Conservation (phyloP, 768 basidiomycete species). For the Exsudoporus frostii region DNA sequence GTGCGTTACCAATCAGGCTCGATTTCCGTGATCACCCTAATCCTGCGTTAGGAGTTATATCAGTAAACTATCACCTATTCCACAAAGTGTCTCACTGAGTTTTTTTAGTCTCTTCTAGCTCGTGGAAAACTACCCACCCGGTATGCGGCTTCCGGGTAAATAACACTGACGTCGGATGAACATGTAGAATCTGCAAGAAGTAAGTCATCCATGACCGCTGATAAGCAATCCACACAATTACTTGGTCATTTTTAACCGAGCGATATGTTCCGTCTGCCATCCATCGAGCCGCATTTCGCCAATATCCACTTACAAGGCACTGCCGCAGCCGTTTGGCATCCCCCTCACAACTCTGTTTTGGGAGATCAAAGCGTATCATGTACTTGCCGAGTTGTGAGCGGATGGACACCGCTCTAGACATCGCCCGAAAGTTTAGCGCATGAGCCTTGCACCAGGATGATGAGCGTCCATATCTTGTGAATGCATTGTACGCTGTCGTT, state of each 20-base stretch:
- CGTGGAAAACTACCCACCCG: constrained; percentile 94
- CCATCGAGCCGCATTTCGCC: constrained; percentile 91
- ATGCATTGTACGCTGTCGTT: constrained; percentile 84
- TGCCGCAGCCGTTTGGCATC: constrained; percentile 79
- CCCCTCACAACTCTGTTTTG: constrained; percentile 83
- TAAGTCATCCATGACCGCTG: neutral
- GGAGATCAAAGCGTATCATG: constrained; percentile 84
- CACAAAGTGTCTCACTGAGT: constrained; percentile 58
- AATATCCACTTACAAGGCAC: constrained; percentile 91
- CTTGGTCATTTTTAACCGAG: constrained; percentile 82
- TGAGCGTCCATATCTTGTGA: constrained; percentile 76
- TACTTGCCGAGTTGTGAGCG: constrained; percentile 95
- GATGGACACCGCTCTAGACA: constrained; percentile 93
- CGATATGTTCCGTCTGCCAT: constrained; percentile 91
- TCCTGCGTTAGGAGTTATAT: constrained; percentile 46
- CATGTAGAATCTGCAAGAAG: constrained; percentile 64
- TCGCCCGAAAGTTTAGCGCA: constrained; percentile 87
- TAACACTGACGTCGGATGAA: constrained; percentile 91
- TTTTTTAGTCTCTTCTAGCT: constrained; percentile 96
- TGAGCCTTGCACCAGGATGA: constrained; percentile 93
- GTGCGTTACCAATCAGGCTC: constrained; percentile 83
- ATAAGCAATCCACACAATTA: constrained; percentile 34
- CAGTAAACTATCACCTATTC: constrained; percentile 5
- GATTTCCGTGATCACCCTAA: constrained; percentile 89
- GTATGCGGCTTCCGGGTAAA: constrained; percentile 90